phyloP scores from a whole-genome alignment of 1,284 basidiomycete species.

The Laetiporus sulphureus region DNA sequence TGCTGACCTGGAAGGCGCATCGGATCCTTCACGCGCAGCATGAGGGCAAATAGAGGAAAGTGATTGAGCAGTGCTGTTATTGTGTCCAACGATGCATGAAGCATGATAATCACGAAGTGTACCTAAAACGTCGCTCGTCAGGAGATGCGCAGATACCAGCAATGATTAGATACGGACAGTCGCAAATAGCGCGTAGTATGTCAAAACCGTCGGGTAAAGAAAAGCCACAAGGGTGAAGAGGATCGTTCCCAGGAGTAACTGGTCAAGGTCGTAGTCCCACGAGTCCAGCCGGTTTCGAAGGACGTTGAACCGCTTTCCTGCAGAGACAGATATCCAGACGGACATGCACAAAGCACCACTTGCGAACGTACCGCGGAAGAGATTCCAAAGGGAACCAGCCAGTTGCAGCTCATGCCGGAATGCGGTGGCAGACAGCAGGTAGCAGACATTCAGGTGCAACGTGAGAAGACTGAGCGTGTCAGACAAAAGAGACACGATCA shows the following conservation, averaged over 20 bases:
- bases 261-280: conserved; percentile 90
- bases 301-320: conserved; percentile 84
- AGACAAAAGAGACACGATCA: conserved; percentile 59
- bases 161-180: conserved; percentile 39
- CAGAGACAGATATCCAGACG: not conserved
- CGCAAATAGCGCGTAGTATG: conserved; percentile 82
- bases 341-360: not conserved
- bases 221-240: conserved; percentile 91
- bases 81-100: conserved; percentile 59
- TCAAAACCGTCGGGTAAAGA: conserved; percentile 84
- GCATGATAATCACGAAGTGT: conserved; percentile 50
- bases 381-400: conserved; percentile 76
- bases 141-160: not conserved
- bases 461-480: conserved; percentile 68
- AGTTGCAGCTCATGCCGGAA: conserved; percentile 61
- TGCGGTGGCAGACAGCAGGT: conserved; percentile 57
- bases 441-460: conserved; percentile 69
- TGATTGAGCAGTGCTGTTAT: conserved; percentile 78
- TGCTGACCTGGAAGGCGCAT: conserved; percentile 69
- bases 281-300: conserved; percentile 80
- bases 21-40: conserved; percentile 85
- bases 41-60: conserved; percentile 85
- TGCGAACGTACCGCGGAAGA: conserved; percentile 76
- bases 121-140: conserved; percentile 34
- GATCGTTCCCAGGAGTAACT: conserved; percentile 90